Conservation (phyloP, 495 filamentous ascomycete genomes). For the Letharia lupina region DNA sequence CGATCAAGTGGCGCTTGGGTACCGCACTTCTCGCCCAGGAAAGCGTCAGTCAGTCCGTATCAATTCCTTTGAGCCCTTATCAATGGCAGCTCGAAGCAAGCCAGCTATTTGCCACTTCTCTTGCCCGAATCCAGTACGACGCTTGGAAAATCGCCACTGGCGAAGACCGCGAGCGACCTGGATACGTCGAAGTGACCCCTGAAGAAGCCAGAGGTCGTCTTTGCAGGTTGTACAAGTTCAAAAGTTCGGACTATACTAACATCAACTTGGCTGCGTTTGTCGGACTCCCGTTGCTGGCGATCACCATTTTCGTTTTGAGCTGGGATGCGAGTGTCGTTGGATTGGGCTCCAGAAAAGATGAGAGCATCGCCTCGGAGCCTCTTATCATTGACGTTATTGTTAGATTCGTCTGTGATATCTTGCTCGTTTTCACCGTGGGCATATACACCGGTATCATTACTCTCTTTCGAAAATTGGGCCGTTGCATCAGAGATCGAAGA, state of each 20-base stretch:
- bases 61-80: conserved; percentile 13
- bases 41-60: conserved; percentile 20
- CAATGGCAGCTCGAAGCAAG: conserved; percentile 26
- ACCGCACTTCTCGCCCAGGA: conserved; percentile 25
- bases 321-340: conserved; percentile 9
- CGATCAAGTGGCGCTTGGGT: conserved; percentile 24
- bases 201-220: conserved; percentile 17
- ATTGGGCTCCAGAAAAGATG: not conserved
- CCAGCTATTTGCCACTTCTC: conserved; percentile 24
- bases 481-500: not conserved
- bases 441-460: not conserved
- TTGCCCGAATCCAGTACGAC: conserved; percentile 25
- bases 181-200: conserved; percentile 19
- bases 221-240: conserved; percentile 20
- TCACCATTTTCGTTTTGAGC: conserved; percentile 11
- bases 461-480: not conserved
- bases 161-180: conserved; percentile 18
- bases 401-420: not conserved
- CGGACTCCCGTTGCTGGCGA: conserved; percentile 6
- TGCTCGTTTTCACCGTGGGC: not conserved
- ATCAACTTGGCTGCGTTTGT: conserved; percentile 17
- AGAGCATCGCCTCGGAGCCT: not conserved
- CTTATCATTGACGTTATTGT: conserved; percentile 5
- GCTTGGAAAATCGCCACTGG: conserved; percentile 24
- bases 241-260: conserved; percentile 11